These are phyloP conservation scores for Geotrichum histeridarum DNA, from an alignment of 1,139 yeast species.

Conservation along the genomic window DNA sequence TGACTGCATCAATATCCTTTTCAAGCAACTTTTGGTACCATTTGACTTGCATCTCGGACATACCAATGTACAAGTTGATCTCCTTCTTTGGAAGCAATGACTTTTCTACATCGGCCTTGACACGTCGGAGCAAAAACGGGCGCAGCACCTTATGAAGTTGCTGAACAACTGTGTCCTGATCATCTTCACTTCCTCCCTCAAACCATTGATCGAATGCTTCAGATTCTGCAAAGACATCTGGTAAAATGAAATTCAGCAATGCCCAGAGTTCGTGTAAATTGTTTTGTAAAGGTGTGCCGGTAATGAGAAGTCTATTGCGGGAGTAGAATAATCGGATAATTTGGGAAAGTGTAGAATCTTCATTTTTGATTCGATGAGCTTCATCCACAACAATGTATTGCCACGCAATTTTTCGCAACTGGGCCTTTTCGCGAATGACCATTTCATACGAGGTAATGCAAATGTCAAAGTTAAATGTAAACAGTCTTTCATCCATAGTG, in stretches of 20 bases:
- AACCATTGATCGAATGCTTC: slow-evolving; percentile 92
- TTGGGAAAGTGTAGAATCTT: slow-evolving; percentile 83
- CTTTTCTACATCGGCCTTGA: slow-evolving; percentile 88
- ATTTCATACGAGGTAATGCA: slow-evolving; percentile 88
- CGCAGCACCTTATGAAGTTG: slow-evolving; percentile 79
- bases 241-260: slow-evolving; percentile 75
- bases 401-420: slow-evolving; percentile 81
- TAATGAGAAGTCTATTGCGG: slow-evolving; percentile 74
- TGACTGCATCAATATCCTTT: slow-evolving; percentile 93
- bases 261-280: slow-evolving; percentile 97
- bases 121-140: slow-evolving; percentile 84
- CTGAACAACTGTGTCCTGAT: slow-evolving; percentile 73
- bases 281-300: slow-evolving; percentile 95
- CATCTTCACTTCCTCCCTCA: slow-evolving; percentile 43
- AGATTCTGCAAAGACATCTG: slow-evolving; percentile 91
- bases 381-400: slow-evolving; percentile 92
- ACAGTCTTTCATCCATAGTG: slow-evolving; percentile 53
- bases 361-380: slow-evolving; percentile 94
- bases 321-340: slow-evolving; percentile 84
- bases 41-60: slow-evolving; percentile 88
- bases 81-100: slow-evolving; percentile 88
- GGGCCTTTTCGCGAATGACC: slow-evolving; percentile 80
- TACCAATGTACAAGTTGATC: slow-evolving; percentile 81
- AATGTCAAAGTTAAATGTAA: slow-evolving; percentile 80
- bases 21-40: slow-evolving; percentile 89